Base-by-base conservation (phyloP, 768 basidiomycete genomes). In the Arthromyces matolae region DNA sequence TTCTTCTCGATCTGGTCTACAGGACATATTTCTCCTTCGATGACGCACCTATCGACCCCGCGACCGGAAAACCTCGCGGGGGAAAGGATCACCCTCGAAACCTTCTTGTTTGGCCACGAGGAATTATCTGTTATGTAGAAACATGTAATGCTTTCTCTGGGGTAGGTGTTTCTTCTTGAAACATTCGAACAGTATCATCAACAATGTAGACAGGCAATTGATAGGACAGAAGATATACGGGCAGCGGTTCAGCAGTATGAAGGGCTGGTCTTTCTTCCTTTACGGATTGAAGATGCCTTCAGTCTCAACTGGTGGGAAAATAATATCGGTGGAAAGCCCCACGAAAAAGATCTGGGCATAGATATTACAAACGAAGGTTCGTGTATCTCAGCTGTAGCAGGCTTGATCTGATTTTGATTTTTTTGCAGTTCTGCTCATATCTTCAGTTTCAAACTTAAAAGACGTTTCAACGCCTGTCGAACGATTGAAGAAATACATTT, bases 231-330 rank as follows among this genome's bases (percentile, higher is more conserved):
- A 19, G 79, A 80, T 25, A 69, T 84, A 16, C 66, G 65, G 14
- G 54, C 61, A 1, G 59, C 73, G n/a, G 69, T 85, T 13, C 60
- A 70, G 32, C 61, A 65, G n/a, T 80, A 83, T 46, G 63, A 67
- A 5, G 68, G 64, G 27, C 67, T 84, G 51, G 77, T 81, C 18
- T 84, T 86, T 48, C 59, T 87, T 28, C 72, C 81, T 1, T 60
- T 90, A 37, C 77, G 80, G 10, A 60, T 92, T 38, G 86, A 91
- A 63, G 76, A 88, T 62, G 86, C 86, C 1, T 92, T 92, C 58
- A 81, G 85, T 58, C 60, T 62, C 14, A 54, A 61, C 13, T 89
- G 87, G 87, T 89, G 86, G 86, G 55, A 68, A n/a, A n/a, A n/a
- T 37, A 64, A 53, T 10, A 63, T 79, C 8, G 73, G 75, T 18